phyloP scores from a whole-genome alignment of 768 basidiomycete species.

The Suillus brevipes region DNA sequence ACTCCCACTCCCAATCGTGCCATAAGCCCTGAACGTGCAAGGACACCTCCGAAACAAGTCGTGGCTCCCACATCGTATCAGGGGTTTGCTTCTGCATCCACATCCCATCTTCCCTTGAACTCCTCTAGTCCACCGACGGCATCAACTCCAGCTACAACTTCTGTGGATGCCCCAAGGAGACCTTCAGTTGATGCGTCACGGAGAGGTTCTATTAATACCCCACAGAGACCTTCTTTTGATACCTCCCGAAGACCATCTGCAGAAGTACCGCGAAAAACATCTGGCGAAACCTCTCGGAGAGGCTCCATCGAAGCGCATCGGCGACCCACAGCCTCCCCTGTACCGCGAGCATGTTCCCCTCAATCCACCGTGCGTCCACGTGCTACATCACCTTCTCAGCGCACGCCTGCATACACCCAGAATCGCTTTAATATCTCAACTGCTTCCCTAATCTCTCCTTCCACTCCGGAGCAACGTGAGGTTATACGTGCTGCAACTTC shows the following conservation, averaged over 20 bases:
- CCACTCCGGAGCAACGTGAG: slow-evolving; percentile 64
- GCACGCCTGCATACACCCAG: slow-evolving; percentile 43
- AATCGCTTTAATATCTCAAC: slow-evolving; percentile 62
- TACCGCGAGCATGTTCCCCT: slow-evolving; percentile 44
- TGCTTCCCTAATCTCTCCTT: slow-evolving; percentile 48
- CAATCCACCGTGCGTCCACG: slow-evolving; percentile 45
- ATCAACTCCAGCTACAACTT: slow-evolving; percentile 29
- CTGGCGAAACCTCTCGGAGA: slow-evolving; percentile 21
- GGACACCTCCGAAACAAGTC: slow-evolving; percentile 41
- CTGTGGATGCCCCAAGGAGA: slow-evolving; percentile 28
- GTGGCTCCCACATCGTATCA: slow-evolving; percentile 42
- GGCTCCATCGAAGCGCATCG: slow-evolving; percentile 27
- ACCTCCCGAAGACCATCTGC: slow-evolving; percentile 37
- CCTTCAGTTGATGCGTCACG: slow-evolving; percentile 26
- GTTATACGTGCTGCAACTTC: slow-evolving; percentile 65
- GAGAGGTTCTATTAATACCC: slow-evolving; percentile 30
- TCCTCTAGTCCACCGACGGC: slow-evolving; percentile 27
- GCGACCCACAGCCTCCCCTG: slow-evolving; percentile 26
- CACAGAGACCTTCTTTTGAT: slow-evolving; percentile 35
- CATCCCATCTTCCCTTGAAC: slow-evolving; percentile 50
- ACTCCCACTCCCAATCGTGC: slow-evolving; percentile 41
- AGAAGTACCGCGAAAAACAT: slow-evolving; percentile 38
- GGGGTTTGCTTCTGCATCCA: slow-evolving; percentile 48
- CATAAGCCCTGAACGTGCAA: slow-evolving; percentile 44
- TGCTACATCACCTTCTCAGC: slow-evolving; percentile 48